Evolutionary conservation across 2,329 filamentous ascomycete species (phyloP), one percentile per base, ranked within the genome.

Genomic region (Ascochyta viciae-villosae): DNA sequence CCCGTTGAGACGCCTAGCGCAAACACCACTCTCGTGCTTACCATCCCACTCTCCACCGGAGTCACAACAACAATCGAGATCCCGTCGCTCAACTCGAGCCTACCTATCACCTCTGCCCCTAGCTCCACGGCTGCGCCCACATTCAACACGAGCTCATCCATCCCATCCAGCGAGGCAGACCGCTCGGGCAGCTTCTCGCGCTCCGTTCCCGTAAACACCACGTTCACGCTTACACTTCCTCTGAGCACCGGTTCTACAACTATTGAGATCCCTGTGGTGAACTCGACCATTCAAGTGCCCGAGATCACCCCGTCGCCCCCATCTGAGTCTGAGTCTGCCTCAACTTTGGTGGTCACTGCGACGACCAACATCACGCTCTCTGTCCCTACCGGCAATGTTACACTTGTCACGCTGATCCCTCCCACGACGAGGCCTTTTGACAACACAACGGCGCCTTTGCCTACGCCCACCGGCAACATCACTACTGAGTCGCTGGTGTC

Each of bases 311-410:
- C 49, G 0, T 41, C 50, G 3, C 33, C 42, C 12, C 37, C 22
- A 4, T 15, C 16, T 13, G 19, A 15, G 35, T 38, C 45, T 40
- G 54, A 58, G 19, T 54, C 55, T 8, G 47, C 3, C 1, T 24
- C 23, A 4, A 53, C 44, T 26, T 22, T 57, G 16, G 47, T 54
- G 12, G 38, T 51, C 2, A 47, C 50, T 27, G 19, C 46, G 8
- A 43, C 27, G 1, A 26, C 46, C 19, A 57, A 63, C 19, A 35
- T 42, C 3, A 63, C 61, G 31, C 43, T 56, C 3, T 42, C 42
- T 5, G 15, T 61, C 3, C 41, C 61, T 24, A 57, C 42, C 1
- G 53, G 40, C 3, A 61, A 50, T 15, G 38, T 55, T 1, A 31
- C 39, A 3, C 48, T 49, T 23, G 47, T 44, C 3, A 48, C 50